Percentiles rank a stretch among this genome's conserved stretches.
These are phyloP conservation scores for Scedosporium aurantiacum DNA, from an alignment of 2,329 filamentous ascomycete species.

Conservation along the genomic window DNA sequence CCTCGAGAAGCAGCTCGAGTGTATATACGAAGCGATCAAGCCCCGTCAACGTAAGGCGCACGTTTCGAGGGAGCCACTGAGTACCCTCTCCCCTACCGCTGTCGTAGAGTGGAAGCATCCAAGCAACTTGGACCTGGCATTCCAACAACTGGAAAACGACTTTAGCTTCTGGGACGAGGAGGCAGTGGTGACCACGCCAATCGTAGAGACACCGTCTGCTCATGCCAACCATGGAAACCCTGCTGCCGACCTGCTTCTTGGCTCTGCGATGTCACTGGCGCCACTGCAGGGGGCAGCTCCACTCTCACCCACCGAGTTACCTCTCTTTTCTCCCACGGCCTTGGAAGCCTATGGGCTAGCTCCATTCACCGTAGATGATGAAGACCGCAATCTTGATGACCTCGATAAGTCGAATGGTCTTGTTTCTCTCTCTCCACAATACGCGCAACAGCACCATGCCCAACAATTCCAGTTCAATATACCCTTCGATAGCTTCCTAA, in stretches of 20 bases:
- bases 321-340: not conserved
- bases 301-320: not conserved
- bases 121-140: not conserved
- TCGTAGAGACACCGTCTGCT: not conserved
- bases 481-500: conserved; percentile 29
- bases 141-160: not conserved
- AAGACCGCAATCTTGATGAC: not conserved
- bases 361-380: not conserved
- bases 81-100: not conserved
- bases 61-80: conserved; percentile 10
- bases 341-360: not conserved
- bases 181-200: not conserved
- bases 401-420: not conserved
- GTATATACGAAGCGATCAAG: conserved; percentile 37
- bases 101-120: not conserved
- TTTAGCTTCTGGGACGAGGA: conserved; percentile 1
- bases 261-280: not conserved
- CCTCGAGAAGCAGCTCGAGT: conserved; percentile 34
- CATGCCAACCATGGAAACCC: not conserved
- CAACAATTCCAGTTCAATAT: conserved; percentile 33
- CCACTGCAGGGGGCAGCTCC: not conserved
- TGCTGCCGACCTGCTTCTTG: not conserved
- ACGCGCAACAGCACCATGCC: conserved; percentile 16
- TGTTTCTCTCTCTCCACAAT: not conserved
- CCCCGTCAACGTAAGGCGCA: conserved; percentile 27